Evolutionary conservation across 371 early-diverging fungal genomes (phyloP), one percentile per base, ranked within the genome.

Genomic region (Rhizoclosmatium hyalinum): DNA sequence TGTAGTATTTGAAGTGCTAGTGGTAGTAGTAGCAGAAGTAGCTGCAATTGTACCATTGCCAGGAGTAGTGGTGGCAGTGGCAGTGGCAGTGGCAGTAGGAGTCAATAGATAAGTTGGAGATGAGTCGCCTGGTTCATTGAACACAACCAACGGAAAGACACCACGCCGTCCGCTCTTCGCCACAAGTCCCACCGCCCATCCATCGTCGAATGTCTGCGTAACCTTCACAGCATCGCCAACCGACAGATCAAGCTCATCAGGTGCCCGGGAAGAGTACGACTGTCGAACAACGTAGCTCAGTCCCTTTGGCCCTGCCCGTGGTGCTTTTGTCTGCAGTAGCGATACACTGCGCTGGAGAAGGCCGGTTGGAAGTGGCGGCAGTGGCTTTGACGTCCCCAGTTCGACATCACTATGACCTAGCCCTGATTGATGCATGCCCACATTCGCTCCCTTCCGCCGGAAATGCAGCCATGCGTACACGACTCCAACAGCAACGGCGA

Each of bases 141-240:
- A 32, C 32, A 32, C 32, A 43, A 64, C 43, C 14, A 64, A 14
- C 19, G 64, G 64, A 43, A 64, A 64, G 44, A 64, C 14, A 8
- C 64, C 64, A 12, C 43, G 39, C 39, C 10, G 6, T 43, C 64
- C 44, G 12, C 12, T 64, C 64, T 45, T 8, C 12, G 39, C 64
- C 39, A 64, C 12, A 32, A 64, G 10, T 14, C 64, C 64, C 41
- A 8, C 8, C 14, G 19, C 64, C 64, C 64, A 64, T 43, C 64
- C 64, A n/a, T 64, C 44, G 10, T 64, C 43, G 14, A 19, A 64
- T 45, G 39, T 45, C 44, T 43, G 64, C 12, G 17, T 6, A 10
- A 64, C 44, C 10, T 10, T 14, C 39, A 64, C 44, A 32, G 10
- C 17, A 5, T 64, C 64, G 14, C 64, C 64, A 32, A 41, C 12